Evolutionary conservation across 768 basidiomycete genomes (phyloP).

Genomic region (Boletellus sp.): DNA sequence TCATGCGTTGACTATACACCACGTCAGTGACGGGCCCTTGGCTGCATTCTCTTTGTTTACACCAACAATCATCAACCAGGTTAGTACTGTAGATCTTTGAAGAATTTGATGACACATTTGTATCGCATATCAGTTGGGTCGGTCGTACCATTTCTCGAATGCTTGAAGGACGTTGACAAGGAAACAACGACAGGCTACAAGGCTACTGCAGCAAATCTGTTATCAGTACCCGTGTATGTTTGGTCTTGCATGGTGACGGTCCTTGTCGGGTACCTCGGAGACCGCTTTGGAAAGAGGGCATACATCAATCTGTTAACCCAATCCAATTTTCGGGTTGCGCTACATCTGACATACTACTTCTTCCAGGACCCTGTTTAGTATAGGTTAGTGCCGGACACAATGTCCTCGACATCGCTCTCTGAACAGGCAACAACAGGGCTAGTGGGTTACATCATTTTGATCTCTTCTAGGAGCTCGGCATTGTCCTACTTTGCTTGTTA

Average conservation of each 20-base stretch:
- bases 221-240: slow-evolving; percentile 75
- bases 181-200: slow-evolving; percentile 42
- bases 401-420: not conserved
- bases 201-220: slow-evolving; percentile 65
- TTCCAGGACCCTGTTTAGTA: slow-evolving; percentile 29
- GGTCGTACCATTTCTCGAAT: not conserved
- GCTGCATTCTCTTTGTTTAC: slow-evolving; percentile 54
- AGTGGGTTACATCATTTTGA: slow-evolving; percentile 64
- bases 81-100: slow-evolving; percentile 24
- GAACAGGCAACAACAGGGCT: slow-evolving; percentile 32
- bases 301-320: slow-evolving; percentile 56
- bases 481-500: slow-evolving; percentile 73
- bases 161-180: not conserved
- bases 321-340: not conserved
- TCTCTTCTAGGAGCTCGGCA: slow-evolving; percentile 53
- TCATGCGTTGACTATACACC: not conserved
- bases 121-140: slow-evolving; percentile 18
- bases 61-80: slow-evolving; percentile 48
- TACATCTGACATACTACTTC: slow-evolving; percentile 2
- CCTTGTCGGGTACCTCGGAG: slow-evolving; percentile 57
- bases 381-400: slow-evolving; percentile 20
- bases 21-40: slow-evolving; percentile 44
- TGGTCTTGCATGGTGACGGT: slow-evolving; percentile 70
- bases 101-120: not conserved
- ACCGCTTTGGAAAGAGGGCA: slow-evolving; percentile 52